Evolutionary conservation across 108 stramenopile genomes (phyloP).

Genomic region (Skeletonema menzelii): DNA sequence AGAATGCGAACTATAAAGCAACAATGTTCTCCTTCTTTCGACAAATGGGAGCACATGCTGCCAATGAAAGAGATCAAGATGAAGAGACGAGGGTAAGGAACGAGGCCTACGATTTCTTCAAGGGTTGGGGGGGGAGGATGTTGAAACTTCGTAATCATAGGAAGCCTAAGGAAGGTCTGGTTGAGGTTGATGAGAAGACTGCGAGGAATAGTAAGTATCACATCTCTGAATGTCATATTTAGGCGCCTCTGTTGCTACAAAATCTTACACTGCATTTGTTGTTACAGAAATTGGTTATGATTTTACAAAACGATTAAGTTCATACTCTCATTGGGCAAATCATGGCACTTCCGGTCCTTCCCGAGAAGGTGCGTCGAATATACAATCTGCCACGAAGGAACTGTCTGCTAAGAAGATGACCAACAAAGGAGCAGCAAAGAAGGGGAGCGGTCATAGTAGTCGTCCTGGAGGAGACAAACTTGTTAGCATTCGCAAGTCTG

Average conservation of each 20-base stretch:
- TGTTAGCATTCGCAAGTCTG: background rate
- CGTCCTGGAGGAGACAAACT: background rate
- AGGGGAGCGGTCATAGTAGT: background rate
- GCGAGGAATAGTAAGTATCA: background rate
- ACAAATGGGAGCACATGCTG: background rate
- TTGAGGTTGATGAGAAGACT: background rate
- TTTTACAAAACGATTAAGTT: background rate
- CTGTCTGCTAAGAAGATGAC: too few relatives aligned
- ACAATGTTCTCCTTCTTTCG: slow-evolving; percentile 1
- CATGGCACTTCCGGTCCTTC: background rate
- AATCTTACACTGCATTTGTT: background rate
- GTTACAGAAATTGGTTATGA: background rate
- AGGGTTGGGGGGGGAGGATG: background rate
- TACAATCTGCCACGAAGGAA: too few relatives aligned
- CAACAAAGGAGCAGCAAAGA: too few relatives aligned
- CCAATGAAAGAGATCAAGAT: background rate
- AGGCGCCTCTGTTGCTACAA: background rate
- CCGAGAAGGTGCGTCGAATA: background rate
- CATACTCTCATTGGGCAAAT: background rate
- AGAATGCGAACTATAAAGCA: background rate
- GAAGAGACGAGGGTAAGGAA: background rate
- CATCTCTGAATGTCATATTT: background rate
- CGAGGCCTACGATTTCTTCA: background rate
- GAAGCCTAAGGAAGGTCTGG: background rate
- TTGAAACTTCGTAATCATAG: background rate